Conservation (phyloP, 352 stramenopile genomes). For the Phytophthora syringae region DNA sequence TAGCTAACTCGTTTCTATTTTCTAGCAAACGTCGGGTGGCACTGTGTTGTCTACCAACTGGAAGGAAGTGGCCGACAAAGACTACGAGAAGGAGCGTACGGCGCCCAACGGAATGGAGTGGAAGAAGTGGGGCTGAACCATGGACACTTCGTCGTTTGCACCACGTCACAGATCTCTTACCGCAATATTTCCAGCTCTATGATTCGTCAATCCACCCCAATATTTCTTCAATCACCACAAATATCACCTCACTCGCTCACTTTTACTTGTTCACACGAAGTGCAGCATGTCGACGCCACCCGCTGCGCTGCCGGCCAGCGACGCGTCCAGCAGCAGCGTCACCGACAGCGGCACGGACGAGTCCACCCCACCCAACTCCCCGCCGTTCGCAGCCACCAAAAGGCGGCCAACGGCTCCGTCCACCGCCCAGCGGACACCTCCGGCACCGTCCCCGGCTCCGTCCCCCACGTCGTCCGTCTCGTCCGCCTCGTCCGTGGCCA, state of each 20-base stretch:
- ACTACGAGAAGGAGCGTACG: slow-evolving; percentile 90
- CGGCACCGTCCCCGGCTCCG: neutral
- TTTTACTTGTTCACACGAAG: too few relatives aligned
- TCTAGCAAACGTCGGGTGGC: slow-evolving; percentile 92
- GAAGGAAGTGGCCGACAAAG: slow-evolving; percentile 89
- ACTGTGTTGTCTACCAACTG: slow-evolving; percentile 93
- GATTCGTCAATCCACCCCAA: slow-evolving; percentile 1
- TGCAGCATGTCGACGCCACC: slow-evolving; percentile 30
- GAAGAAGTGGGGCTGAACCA: slow-evolving; percentile 82
- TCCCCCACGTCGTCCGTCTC: slow-evolving; percentile 10
- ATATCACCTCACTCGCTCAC: neutral
- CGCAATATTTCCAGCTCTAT: neutral
- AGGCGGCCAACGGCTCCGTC: slow-evolving; percentile 5
- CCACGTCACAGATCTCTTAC: slow-evolving; percentile 3
- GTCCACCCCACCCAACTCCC: slow-evolving; percentile 28
- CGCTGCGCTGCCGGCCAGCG: slow-evolving; percentile 21
- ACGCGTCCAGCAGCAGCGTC: slow-evolving; percentile 41
- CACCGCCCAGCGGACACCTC: too few relatives aligned
- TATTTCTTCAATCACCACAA: slow-evolving; percentile 4
- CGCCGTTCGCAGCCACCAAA: slow-evolving; percentile 29
- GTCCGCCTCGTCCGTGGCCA: slow-evolving; percentile 17
- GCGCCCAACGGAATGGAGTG: slow-evolving; percentile 91
- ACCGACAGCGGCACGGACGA: slow-evolving; percentile 39
- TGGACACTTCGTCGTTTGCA: neutral
- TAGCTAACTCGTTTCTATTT: neutral